These are phyloP conservation scores for Chaetomium olivaceum DNA, from an alignment of 2,329 filamentous ascomycete genomes.

Conservation along the genomic window DNA sequence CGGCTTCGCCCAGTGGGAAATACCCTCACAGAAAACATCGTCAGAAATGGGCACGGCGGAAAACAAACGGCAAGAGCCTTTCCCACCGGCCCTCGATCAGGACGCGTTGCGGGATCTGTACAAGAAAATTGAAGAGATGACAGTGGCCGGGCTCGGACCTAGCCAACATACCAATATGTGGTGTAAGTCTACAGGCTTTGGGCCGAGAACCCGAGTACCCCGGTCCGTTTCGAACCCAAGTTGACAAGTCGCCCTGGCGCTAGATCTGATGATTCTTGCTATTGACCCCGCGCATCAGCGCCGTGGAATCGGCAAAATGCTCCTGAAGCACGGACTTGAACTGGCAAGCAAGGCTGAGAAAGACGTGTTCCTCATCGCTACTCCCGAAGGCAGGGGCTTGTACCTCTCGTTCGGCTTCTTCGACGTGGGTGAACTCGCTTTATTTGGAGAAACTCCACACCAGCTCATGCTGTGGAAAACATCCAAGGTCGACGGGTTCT, in stretches of 20 bases:
- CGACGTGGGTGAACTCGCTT: constrained; percentile 13
- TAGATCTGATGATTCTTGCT: constrained; percentile 32
- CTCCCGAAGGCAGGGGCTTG: constrained; percentile 29
- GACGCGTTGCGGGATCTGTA: not conserved
- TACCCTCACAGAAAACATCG: constrained; percentile 8
- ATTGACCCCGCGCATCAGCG: constrained; percentile 34
- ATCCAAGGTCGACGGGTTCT: not conserved
- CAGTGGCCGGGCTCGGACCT: constrained; percentile 16
- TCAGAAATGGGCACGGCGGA: too few relatives aligned
- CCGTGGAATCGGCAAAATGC: constrained; percentile 33
- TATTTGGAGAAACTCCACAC: constrained; percentile 12
- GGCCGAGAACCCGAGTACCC: too few relatives aligned
- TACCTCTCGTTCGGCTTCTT: constrained; percentile 33
- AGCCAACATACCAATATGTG: constrained; percentile 28
- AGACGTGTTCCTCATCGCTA: constrained; percentile 30
- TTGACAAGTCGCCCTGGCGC: not conserved
- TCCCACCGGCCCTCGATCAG: constrained; percentile 21
- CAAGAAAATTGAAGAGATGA: constrained; percentile 10
- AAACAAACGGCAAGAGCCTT: constrained; percentile 4
- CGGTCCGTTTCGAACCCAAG: not conserved
- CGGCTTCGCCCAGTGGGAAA: constrained; percentile 31
- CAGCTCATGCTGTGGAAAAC: constrained; percentile 29
- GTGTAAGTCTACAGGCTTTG: constrained; percentile 31
- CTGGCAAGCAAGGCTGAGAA: constrained; percentile 24
- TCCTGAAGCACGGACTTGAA: constrained; percentile 32